These are phyloP conservation scores for Panellus pusillus DNA, from an alignment of 768 basidiomycete species.

Conservation along the genomic window DNA sequence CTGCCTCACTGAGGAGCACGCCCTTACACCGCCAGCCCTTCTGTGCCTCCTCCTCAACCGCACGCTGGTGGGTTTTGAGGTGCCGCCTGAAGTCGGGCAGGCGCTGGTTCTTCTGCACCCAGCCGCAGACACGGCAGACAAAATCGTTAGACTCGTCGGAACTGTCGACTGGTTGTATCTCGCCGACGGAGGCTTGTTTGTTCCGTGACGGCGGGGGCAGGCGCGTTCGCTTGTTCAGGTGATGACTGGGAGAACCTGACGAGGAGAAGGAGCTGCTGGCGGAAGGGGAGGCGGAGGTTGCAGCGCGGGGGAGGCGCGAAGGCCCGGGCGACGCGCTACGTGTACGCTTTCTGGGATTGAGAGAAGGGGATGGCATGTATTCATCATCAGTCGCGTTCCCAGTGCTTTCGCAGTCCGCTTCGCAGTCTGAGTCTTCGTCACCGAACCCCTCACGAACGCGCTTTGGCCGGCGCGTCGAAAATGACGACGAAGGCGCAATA, in stretches of 20 bases:
- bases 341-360: conserved; percentile 34
- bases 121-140: conserved; percentile 48
- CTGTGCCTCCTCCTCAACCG: conserved; percentile 37
- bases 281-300: background rate
- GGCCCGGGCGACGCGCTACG: conserved; percentile 11
- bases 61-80: conserved; percentile 53
- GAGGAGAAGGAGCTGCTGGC: conserved; percentile 2
- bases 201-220: conserved; percentile 45
- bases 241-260: background rate
- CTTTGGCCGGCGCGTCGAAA: background rate
- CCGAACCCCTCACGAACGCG: too few species aligned
- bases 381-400: conserved; percentile 30
- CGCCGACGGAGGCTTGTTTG: conserved; percentile 34
- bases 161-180: conserved; percentile 25
- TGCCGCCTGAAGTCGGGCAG: conserved; percentile 62
- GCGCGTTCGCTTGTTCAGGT: conserved; percentile 30
- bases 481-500: background rate
- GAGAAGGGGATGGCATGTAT: conserved; percentile 38
- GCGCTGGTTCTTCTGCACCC: conserved; percentile 49
- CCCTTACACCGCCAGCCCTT: conserved; percentile 42
- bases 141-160: conserved; percentile 28
- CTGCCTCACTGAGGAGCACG: conserved; percentile 28
- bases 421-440: conserved; percentile 25
- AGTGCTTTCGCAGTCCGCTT: conserved; percentile 38
- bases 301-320: conserved; percentile 10